Percentiles rank a stretch among this genome's conserved stretches.
These are phyloP conservation scores for Metschnikowia kofuensis DNA, from an alignment of 805 yeast species.

Conservation along the genomic window DNA sequence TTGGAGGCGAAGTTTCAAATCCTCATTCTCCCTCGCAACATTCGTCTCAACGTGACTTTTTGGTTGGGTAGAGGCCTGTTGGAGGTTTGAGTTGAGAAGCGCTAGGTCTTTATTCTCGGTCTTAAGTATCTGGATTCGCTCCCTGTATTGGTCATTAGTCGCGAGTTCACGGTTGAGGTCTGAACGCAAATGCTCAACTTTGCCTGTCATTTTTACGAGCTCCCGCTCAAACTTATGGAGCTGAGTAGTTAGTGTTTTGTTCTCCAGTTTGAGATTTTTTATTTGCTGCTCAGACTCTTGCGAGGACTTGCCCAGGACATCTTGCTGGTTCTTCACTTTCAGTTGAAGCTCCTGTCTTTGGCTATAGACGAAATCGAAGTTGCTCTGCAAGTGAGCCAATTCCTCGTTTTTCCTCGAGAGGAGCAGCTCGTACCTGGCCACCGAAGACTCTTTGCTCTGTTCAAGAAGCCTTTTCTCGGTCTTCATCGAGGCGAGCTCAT, in stretches of 20 bases:
- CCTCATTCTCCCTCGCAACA: slow-evolving; percentile 23
- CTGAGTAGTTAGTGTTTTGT: slow-evolving; percentile 10
- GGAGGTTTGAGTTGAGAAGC: slow-evolving; percentile 29
- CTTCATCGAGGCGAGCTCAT: slow-evolving; percentile 28
- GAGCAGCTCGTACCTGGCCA: slow-evolving; percentile 23
- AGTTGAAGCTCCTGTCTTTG: slow-evolving; percentile 33
- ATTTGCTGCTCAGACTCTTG: slow-evolving; percentile 21
- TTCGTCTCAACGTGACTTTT: slow-evolving; percentile 11
- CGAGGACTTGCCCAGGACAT: slow-evolving; percentile 21
- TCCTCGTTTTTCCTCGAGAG: slow-evolving; percentile 32
- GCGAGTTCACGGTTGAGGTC: slow-evolving; percentile 34
- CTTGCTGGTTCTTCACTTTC: slow-evolving; percentile 29
- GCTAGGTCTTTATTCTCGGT: slow-evolving; percentile 26
- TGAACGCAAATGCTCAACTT: slow-evolving; percentile 33
- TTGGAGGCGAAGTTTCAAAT: slow-evolving; percentile 18
- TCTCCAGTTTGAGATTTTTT: slow-evolving; percentile 20
- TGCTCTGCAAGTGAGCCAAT: slow-evolving; percentile 29
- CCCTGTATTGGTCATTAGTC: slow-evolving; percentile 37
- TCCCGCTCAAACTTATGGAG: slow-evolving; percentile 20
- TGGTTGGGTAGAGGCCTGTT: slow-evolving; percentile 26
- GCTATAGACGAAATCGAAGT: slow-evolving; percentile 34
- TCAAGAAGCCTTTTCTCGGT: slow-evolving; percentile 35
- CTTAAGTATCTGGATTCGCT: slow-evolving; percentile 31
- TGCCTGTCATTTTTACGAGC: slow-evolving; percentile 23
- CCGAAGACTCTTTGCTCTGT: slow-evolving; percentile 25